These are phyloP conservation scores for Penicillium frequentans DNA, from an alignment of 2,329 filamentous ascomycete species.

Conservation along the genomic window DNA sequence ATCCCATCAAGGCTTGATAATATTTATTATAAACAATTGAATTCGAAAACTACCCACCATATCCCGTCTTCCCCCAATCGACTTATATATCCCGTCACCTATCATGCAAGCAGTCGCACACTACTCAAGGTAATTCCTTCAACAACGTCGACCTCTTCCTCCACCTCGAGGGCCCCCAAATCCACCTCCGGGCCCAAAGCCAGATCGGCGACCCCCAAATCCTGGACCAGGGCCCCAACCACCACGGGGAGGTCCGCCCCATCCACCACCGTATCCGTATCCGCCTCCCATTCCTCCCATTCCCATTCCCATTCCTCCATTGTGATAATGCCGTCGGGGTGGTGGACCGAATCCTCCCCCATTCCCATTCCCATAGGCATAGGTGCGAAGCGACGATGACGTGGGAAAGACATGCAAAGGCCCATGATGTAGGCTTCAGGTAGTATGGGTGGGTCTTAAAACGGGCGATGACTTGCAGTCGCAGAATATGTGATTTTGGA, in stretches of 20 bases:
- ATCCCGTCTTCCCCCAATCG: no score
- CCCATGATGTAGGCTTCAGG: slow-evolving; percentile 6
- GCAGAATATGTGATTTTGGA: not conserved
- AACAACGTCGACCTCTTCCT: slow-evolving; percentile 1
- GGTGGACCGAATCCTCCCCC: slow-evolving; percentile 8
- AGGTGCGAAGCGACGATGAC: not conserved
- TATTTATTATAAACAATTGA: no score
- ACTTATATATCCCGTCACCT: no score
- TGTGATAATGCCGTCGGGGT: slow-evolving; percentile 6
- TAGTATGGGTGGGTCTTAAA: not conserved
- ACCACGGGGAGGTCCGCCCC: not conserved
- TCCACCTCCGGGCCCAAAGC: slow-evolving; percentile 3
- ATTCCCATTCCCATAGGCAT: slow-evolving; percentile 5
- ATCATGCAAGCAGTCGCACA: no score
- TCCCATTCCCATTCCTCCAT: slow-evolving; percentile 8
- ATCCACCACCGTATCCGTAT: no score
- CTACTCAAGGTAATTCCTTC: not conserved
- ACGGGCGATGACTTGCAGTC: not conserved
- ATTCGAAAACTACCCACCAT: no score
- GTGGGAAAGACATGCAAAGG: slow-evolving; percentile 17
- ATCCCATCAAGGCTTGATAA: no score
- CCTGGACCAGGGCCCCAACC: not conserved
- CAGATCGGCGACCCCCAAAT: slow-evolving; percentile 1
- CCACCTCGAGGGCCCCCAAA: no score
- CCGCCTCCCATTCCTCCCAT: slow-evolving; percentile 2